phyloP scores from a whole-genome alignment of 208 protist genomes.

The Naegleria lovaniensis region DNA sequence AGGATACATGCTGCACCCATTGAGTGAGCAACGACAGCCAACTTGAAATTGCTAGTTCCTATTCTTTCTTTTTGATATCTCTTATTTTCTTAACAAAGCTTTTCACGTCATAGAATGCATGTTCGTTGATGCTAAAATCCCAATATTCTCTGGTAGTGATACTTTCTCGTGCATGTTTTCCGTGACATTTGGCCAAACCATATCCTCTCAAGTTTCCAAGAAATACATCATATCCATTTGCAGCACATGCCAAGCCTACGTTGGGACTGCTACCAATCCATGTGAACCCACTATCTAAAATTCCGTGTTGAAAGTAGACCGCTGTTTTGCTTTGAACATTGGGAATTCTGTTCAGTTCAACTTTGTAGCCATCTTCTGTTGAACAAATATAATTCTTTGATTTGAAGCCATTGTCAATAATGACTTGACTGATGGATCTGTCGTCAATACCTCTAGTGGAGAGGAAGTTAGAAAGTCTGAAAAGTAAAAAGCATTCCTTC shows the following conservation, averaged over 20 bases:
- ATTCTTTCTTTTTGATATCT: conserved; percentile 39
- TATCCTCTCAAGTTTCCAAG: conserved; percentile 43
- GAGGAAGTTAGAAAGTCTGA: background rate
- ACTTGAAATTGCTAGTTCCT: background rate
- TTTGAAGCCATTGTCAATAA: conserved; percentile 11
- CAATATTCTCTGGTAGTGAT: conserved; percentile 39
- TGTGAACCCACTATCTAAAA: conserved; percentile 42
- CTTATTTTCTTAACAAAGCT: conserved; percentile 44
- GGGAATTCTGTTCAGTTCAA: conserved; percentile 40
- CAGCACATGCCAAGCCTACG: conserved; percentile 33
- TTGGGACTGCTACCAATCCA: conserved; percentile 39
- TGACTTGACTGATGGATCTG: background rate
- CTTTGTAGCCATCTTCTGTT: conserved; percentile 46
- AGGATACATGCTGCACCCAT: conserved; percentile 44
- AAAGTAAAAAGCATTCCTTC: background rate
- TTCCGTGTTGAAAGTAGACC: conserved; percentile 48
- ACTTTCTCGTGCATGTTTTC: conserved; percentile 16
- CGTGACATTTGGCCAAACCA: background rate
- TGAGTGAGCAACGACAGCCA: conserved; percentile 28
- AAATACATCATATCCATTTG: conserved; percentile 44
- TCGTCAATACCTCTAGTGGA: conserved; percentile 1
- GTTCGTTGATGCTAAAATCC: conserved; percentile 48
- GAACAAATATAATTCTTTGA: background rate
- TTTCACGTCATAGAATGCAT: conserved; percentile 44
- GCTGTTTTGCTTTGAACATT: conserved; percentile 38